phyloP scores from a whole-genome alignment of 169 alveolate species.

The Plasmodium gonderi region DNA sequence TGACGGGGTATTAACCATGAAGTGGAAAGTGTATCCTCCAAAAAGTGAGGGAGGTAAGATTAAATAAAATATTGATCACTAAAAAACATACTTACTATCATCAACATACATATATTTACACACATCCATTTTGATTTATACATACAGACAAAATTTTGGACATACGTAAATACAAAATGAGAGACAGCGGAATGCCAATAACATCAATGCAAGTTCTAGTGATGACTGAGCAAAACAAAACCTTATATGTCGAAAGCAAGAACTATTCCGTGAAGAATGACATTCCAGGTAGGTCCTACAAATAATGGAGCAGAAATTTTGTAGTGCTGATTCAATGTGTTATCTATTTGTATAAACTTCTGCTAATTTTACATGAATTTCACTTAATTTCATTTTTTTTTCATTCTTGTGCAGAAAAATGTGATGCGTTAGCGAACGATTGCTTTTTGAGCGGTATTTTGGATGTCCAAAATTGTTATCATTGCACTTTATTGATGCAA shows the following conservation, averaged over 20 bases:
- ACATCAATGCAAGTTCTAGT: not conserved
- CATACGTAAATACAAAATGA: not conserved
- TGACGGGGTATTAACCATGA: not conserved
- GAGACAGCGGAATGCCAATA: not conserved
- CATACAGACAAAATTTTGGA: not conserved
- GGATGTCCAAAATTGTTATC: not conserved
- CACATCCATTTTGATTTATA: not conserved
- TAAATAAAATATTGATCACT: not conserved
- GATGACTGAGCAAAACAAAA: not conserved
- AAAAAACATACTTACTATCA: not conserved
- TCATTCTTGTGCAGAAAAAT: not conserved
- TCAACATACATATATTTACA: not conserved
- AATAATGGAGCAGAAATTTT: not conserved
- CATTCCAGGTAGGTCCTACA: not conserved
- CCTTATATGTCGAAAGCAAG: not conserved
- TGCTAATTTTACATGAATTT: not conserved
- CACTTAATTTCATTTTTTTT: not conserved
- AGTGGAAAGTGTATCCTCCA: not conserved
- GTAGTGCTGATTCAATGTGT: not conserved
- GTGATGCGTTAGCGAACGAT: not conserved
- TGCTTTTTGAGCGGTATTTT: not conserved
- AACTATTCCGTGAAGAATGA: not conserved
- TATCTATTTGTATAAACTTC: too few relatives aligned
- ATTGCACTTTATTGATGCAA: not conserved
- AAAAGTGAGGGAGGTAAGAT: not conserved